These are phyloP conservation scores for Daldinia bambusicola DNA, from an alignment of 495 filamentous ascomycete genomes.

Conservation along the genomic window DNA sequence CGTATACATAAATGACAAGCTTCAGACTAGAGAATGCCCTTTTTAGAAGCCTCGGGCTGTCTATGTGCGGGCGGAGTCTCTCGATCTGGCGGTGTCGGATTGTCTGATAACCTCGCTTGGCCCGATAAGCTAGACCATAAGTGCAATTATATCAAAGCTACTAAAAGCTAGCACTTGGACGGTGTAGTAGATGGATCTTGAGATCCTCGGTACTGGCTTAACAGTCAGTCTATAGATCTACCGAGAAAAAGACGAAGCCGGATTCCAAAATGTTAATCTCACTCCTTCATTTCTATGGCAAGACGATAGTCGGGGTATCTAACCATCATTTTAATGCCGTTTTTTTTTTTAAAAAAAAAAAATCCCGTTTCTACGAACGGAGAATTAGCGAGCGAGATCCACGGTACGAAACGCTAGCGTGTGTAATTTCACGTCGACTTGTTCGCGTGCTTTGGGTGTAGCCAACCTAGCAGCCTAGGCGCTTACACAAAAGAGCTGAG, in stretches of 20 bases:
- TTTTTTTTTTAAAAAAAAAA: background rate
- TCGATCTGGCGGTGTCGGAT: slow-evolving; percentile 40
- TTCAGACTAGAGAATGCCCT: background rate
- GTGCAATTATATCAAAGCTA: slow-evolving; percentile 12
- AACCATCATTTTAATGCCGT: background rate
- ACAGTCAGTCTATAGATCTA: slow-evolving; percentile 36
- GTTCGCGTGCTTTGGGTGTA: slow-evolving; percentile 14
- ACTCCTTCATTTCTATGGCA: slow-evolving; percentile 41
- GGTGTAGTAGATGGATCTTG: slow-evolving; percentile 37
- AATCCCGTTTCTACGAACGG: slow-evolving; percentile 8
- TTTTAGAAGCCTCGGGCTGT: background rate
- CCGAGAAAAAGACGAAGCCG: slow-evolving; percentile 31
- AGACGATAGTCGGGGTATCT: slow-evolving; percentile 6
- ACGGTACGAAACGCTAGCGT: slow-evolving; percentile 42
- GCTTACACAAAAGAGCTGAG: slow-evolving; percentile 4
- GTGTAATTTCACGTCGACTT: slow-evolving; percentile 30
- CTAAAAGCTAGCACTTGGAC: slow-evolving; percentile 3
- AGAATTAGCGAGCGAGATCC: slow-evolving; percentile 22
- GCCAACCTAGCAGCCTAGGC: slow-evolving; percentile 1
- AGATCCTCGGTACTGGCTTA: slow-evolving; percentile 40
- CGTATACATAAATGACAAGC: background rate
- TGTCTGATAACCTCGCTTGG: slow-evolving; percentile 13
- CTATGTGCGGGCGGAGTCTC: slow-evolving; percentile 26
- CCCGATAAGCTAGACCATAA: background rate
- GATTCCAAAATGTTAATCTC: slow-evolving; percentile 32